Evolutionary conservation across 2,329 filamentous ascomycete species (phyloP), one percentile per base, ranked within the genome.

Genomic region (Alternaria alternata): DNA sequence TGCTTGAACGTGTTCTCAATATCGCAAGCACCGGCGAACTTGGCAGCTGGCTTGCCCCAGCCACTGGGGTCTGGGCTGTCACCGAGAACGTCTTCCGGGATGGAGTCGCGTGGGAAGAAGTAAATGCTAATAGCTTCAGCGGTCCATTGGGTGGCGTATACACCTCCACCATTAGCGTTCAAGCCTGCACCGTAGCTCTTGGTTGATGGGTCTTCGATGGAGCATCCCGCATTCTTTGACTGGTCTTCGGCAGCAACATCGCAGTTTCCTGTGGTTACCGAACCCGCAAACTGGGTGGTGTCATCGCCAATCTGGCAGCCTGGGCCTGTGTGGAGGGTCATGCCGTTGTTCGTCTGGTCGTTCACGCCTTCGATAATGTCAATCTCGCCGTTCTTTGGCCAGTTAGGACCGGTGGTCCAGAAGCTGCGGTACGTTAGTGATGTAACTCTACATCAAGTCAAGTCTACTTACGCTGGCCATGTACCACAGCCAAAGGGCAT

Each of bases 41-140:
- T 83, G 9, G 91, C 91, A 1, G 85, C 75, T 0, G 94, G 91
- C 1, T 76, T 80, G 12, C 88, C 89, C 89, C 93, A 96, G n/a
- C 71, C 78, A 2, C 80, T 75, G 0, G 92, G 90, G 65, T 92
- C 81, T 0, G 93, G 92, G 5, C 70, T 81, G 22, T 84, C 86
- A 18, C 82, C 76, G 3, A 79, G 72, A 61, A 92, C 87, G 75
- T 94, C 89, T 3, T 77, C 69, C 1, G 91, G 92, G 59, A 94
- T 86, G 14, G 76, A 75, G 63, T 77, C 78, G n/a, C 91, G 89
- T 0, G 89, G 83, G 80, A 96, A 97, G 84, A 92, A 94, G 87
- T 89, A 97, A 65, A 96, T 84, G 41, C 85, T 85, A 77, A 98
- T 95, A 64, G 83, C 83, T 0, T 85, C 75, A 30, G 85, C 84